Evolutionary conservation across 768 basidiomycete species (phyloP).

Genomic region (Lentinula guzmanii): DNA sequence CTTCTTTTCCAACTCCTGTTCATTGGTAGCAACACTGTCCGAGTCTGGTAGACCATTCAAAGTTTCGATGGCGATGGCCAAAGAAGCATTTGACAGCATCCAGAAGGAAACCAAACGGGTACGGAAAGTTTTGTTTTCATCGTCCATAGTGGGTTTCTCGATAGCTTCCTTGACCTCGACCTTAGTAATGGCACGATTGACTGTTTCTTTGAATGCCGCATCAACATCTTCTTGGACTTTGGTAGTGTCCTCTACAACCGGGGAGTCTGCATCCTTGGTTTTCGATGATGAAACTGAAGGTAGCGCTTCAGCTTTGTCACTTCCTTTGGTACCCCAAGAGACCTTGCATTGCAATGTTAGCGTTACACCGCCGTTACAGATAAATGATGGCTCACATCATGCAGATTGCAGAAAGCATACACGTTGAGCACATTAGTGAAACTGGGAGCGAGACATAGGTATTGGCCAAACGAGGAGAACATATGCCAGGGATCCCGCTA

Average conservation of each 20-base stretch:
- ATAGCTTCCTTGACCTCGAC: constrained; percentile 54
- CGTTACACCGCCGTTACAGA: neutral
- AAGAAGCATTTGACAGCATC: constrained; percentile 67
- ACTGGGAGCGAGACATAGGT: constrained; percentile 83
- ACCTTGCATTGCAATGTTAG: constrained; percentile 35
- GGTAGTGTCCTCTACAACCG: constrained; percentile 82
- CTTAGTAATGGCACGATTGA: constrained; percentile 80
- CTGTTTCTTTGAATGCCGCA: constrained; percentile 86
- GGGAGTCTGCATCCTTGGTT: constrained; percentile 62
- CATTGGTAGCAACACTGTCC: constrained; percentile 30
- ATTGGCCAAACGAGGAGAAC: constrained; percentile 91
- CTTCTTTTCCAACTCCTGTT: constrained; percentile 32
- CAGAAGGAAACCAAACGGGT: constrained; percentile 80
- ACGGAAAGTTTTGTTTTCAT: constrained; percentile 89
- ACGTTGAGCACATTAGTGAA: constrained; percentile 95
- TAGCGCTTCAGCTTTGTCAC: constrained; percentile 88
- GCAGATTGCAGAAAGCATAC: constrained; percentile 96
- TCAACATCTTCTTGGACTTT: constrained; percentile 86
- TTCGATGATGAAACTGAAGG: constrained; percentile 88
- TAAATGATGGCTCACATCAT: constrained; percentile 52
- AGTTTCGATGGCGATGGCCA: constrained; percentile 74
- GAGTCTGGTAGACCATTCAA: constrained; percentile 53
- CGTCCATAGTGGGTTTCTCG: constrained; percentile 83
- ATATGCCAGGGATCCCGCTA: constrained; percentile 98
- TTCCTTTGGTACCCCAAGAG: constrained; percentile 94